Evolutionary conservation across 83 land plant genomes (phyloP).

Genomic region (Isoetes engelmannii): DNA sequence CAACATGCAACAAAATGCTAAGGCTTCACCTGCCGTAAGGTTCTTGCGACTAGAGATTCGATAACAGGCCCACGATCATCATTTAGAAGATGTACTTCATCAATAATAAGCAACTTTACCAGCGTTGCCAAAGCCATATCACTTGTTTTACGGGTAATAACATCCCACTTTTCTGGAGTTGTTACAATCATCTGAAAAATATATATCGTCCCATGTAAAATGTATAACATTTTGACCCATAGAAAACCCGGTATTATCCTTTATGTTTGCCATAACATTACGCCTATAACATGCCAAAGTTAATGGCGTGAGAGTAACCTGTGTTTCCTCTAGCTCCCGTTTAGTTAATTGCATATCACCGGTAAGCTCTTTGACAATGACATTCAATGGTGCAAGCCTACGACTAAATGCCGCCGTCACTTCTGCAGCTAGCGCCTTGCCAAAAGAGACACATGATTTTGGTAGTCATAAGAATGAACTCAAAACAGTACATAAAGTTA

Average conservation of each 20-base stretch:
- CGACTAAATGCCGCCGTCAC: conserved; percentile 81
- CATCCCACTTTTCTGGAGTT: conserved; percentile 99
- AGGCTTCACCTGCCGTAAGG: conserved; percentile 75
- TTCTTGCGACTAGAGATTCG: conserved; percentile 95
- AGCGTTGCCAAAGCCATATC: conserved; percentile 92
- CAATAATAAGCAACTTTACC: conserved; percentile 95
- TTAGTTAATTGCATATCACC: conserved; percentile 98
- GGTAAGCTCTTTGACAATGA: conserved; percentile 85
- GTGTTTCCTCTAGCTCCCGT: conserved; percentile 94
- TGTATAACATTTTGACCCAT: too few relatives aligned
- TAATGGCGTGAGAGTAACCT: conserved; percentile 34
- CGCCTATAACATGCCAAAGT: background rate
- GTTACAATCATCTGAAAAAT: conserved; percentile 89
- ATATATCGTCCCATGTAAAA: background rate
- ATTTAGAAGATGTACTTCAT: conserved; percentile 97
- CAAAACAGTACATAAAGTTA: conserved; percentile 4
- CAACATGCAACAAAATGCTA: background rate
- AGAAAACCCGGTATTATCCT: too few relatives aligned
- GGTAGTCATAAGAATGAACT: background rate
- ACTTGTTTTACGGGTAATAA: conserved; percentile 96
- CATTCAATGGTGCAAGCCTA: conserved; percentile 75
- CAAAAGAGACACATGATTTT: background rate
- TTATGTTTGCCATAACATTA: background rate
- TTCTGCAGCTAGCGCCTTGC: conserved; percentile 94
- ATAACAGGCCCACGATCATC: conserved; percentile 99